phyloP scores from a whole-genome alignment of 192 early-diverging fungal species.

The Podila horticola region DNA sequence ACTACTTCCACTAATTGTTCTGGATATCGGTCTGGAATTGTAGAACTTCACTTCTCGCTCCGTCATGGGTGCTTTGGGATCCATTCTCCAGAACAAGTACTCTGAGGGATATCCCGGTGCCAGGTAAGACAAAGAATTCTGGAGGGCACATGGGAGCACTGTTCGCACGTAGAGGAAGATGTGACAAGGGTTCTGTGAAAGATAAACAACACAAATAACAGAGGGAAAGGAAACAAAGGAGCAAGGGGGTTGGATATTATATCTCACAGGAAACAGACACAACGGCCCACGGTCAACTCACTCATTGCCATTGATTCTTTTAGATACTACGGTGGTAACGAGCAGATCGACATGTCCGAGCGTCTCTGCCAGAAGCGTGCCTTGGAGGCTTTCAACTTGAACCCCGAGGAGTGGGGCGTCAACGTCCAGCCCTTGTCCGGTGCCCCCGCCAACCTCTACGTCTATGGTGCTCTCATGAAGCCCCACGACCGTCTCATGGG shows the following conservation, averaged over 20 bases:
- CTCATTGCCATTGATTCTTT: background rate
- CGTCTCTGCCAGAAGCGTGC: constrained; percentile 94
- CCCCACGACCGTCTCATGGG: constrained; percentile 99
- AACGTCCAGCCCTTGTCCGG: constrained; percentile 97
- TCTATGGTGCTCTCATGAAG: constrained; percentile 94
- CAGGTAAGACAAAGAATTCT: constrained; percentile 54
- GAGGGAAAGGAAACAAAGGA: background rate
- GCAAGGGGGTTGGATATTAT: background rate
- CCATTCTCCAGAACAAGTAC: constrained; percentile 99
- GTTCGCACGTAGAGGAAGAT: too few species aligned
- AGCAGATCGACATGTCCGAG: constrained; percentile 97
- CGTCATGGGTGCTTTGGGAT: constrained; percentile 96
- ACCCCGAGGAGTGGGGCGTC: constrained; percentile 92
- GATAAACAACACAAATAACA: background rate
- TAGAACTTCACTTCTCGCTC: constrained; percentile 97
- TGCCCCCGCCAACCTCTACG: constrained; percentile 98
- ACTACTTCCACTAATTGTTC: background rate
- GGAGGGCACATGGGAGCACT: too few species aligned
- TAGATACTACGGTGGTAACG: constrained; percentile 99
- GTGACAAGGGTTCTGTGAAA: too few species aligned
- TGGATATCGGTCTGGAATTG: too few species aligned
- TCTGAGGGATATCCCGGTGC: constrained; percentile 97
- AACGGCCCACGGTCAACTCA: background rate
- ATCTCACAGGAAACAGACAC: background rate
- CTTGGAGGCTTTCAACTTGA: constrained; percentile 90